Evolutionary conservation across 1,284 basidiomycete species (phyloP).

Genomic region (Ustilago sp.): DNA sequence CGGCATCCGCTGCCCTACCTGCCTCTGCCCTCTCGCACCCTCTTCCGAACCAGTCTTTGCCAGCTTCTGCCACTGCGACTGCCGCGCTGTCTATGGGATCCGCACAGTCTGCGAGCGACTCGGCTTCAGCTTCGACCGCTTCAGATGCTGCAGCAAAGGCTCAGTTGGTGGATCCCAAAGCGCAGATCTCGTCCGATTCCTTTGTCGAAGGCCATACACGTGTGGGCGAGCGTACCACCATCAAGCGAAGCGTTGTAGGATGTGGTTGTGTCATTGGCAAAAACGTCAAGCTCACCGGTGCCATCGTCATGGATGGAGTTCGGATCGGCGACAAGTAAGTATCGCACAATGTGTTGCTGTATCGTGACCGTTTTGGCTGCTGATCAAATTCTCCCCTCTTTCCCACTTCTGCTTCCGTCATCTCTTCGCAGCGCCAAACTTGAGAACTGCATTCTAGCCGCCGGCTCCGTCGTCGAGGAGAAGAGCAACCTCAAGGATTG

Average conservation of each 20-base stretch:
- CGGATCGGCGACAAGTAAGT: constrained; percentile 84
- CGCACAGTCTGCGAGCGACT: constrained; percentile 8
- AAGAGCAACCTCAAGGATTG: constrained; percentile 84
- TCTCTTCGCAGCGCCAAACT: constrained; percentile 78
- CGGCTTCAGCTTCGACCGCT: constrained; percentile 7
- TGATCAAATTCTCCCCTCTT: constrained; percentile 10
- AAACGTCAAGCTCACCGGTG: constrained; percentile 85
- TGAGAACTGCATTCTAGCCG: constrained; percentile 87
- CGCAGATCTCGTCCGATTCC: constrained; percentile 86
- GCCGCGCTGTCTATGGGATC: constrained; percentile 12
- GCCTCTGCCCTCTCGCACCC: constrained; percentile 45
- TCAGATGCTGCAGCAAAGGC: constrained; percentile 14
- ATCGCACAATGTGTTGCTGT: neutral
- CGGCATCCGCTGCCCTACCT: constrained; percentile 3
- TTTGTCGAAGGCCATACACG: constrained; percentile 83
- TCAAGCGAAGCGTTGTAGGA: constrained; percentile 90
- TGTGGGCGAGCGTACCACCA: constrained; percentile 83
- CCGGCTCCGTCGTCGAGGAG: constrained; percentile 81
- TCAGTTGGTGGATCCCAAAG: constrained; percentile 76
- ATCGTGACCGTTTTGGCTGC: neutral
- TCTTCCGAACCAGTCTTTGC: constrained; percentile 35
- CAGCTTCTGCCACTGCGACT: constrained; percentile 16
- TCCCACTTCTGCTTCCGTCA: too few species aligned
- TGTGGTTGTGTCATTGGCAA: constrained; percentile 88
- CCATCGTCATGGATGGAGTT: constrained; percentile 89